Base-by-base conservation (phyloP, 2,329 filamentous ascomycete genomes). In the Sclerotinia sclerotiorum region DNA sequence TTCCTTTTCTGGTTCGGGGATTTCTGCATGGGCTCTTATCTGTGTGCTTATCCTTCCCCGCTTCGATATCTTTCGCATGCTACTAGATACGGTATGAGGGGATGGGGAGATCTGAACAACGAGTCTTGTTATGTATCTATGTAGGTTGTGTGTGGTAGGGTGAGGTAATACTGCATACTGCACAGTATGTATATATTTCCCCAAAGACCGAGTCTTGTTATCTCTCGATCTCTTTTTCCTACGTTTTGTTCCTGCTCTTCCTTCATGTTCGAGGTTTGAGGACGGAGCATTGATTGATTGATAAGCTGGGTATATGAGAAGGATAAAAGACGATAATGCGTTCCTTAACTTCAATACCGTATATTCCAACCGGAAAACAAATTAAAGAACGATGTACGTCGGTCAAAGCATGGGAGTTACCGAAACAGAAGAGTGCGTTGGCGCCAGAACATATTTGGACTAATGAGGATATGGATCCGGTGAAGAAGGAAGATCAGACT, bases 341-440 rank as follows among this genome's bases (percentile, higher is more conserved):
- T 24, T 35, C 58, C 3, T 35, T 62, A 32, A 49, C 58, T 24
- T 62, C 54, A 15, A 60, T 48, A 32, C 44, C 64, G 4, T 78
- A 76, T 69, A 67, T 80, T 32, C 79, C 79, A 2, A 78, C 74
- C 5, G 74, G 71, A 63, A 69, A 77, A 66, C 79, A 78, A 52
- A 64, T 82, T 68, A 81, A 77, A 71, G 76, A 75, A 67, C 76
- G 81, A 70, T 78, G 76, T 64, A 83, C 81, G 5, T 78, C 79
- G 29, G 51, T 81, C 21, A 77, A 77, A 35, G 78, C 81, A 63
- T 84, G 82, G 82, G 77, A 82, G 69, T 76, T 84, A 44, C 82
- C 81, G 10, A 83, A 83, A 76, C 81, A 83, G 73, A 79, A 80
- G 6, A 80, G 81, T 10, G 79, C 82, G 11, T 76, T 84, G 48